phyloP scores from a whole-genome alignment of 371 early-diverging fungal species.

The Nematocida homosporus region DNA sequence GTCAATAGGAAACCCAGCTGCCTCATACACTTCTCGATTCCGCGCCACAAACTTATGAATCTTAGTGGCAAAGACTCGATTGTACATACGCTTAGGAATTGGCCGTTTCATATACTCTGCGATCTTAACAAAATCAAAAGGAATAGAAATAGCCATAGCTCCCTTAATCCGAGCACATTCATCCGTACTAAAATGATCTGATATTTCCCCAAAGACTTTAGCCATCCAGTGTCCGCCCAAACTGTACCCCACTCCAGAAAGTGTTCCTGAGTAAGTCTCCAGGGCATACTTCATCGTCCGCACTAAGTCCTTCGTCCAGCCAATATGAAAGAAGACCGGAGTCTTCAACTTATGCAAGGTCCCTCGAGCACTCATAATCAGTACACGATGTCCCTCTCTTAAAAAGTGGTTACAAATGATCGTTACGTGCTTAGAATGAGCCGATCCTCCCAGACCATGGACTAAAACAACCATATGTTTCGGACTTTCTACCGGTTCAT shows the following conservation, averaged over 20 bases:
- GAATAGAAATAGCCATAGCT: conserved; percentile 63
- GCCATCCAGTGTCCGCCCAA: conserved; percentile 65
- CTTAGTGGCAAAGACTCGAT: conserved; percentile 56
- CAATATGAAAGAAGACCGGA: conserved; percentile 65
- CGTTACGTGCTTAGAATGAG: conserved; percentile 57
- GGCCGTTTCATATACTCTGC: conserved; percentile 47
- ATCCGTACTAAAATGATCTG: conserved; percentile 19
- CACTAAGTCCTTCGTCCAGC: conserved; percentile 63
- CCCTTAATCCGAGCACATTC: conserved; percentile 51
- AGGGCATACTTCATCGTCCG: conserved; percentile 57
- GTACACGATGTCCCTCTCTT: conserved; percentile 57
- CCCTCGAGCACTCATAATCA: conserved; percentile 64
- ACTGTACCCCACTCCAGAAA: conserved; percentile 65
- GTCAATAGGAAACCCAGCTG: conserved; percentile 19
- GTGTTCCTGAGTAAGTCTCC: conserved; percentile 57
- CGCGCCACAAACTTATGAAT: conserved; percentile 57
- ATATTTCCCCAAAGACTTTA: conserved; percentile 60
- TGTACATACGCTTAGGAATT: conserved; percentile 54
- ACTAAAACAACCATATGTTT: conserved; percentile 62
- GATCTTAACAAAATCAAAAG: conserved; percentile 65
- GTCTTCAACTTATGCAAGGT: conserved; percentile 47
- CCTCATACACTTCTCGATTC: conserved; percentile 49
- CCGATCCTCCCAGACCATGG: conserved; percentile 66
- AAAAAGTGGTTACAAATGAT: conserved; percentile 55
- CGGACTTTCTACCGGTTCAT: conserved; percentile 28